Evolutionary conservation across 2,329 filamentous ascomycete species (phyloP).

Genomic region (Rhexocercosporidium sp.): DNA sequence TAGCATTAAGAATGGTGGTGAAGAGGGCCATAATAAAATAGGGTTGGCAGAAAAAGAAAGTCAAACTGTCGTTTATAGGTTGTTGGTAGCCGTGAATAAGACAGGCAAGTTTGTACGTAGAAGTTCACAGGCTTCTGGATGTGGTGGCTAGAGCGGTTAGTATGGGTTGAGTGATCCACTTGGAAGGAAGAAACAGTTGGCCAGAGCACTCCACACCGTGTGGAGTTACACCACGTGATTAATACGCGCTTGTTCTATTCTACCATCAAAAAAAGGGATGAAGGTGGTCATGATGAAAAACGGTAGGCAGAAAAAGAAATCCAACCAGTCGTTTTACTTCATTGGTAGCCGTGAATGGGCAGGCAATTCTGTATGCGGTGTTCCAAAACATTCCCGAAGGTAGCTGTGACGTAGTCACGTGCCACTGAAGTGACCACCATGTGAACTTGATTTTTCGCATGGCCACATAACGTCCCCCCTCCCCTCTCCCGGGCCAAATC

Average conservation of each 20-base stretch:
- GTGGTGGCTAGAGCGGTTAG: not conserved
- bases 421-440: not conserved
- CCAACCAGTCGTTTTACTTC: no score
- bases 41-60: slow-evolving; percentile 3
- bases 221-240: no score
- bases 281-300: no score
- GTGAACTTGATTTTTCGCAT: slow-evolving; percentile 1
- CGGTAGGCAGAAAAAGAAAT: no score
- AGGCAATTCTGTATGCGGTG: no score
- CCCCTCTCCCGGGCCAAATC: not conserved
- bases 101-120: not conserved
- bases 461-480: not conserved
- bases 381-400: not conserved
- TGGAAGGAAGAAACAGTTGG: no score
- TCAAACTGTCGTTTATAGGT: not conserved
- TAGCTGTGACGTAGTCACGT: not conserved
- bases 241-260: no score
- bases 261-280: no score
- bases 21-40: slow-evolving; percentile 4
- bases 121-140: not conserved
- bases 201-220: no score
- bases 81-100: not conserved
- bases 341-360: no score
- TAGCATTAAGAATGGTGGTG: not conserved
- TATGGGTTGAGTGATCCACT: no score